Evolutionary conservation across 768 basidiomycete species (phyloP).

Genomic region (Sistotremastrum niveocremeum): DNA sequence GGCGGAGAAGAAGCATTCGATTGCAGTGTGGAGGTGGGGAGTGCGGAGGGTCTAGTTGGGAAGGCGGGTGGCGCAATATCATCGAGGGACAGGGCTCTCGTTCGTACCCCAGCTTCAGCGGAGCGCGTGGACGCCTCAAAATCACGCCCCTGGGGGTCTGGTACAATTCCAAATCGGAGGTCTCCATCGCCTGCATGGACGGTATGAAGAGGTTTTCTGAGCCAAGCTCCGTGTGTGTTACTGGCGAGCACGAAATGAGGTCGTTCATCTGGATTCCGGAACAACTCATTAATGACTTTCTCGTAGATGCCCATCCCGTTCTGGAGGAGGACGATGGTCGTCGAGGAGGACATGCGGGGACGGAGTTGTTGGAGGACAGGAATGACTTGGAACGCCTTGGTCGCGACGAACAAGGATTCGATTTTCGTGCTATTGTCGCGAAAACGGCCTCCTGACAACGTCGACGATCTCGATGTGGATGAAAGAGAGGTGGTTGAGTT

Average conservation of each 20-base stretch:
- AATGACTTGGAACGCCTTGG: conserved; percentile 61
- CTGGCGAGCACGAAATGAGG: conserved; percentile 80
- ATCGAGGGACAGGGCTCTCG: conserved; percentile 34
- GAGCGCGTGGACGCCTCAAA: conserved; percentile 44
- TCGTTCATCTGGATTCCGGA: conserved; percentile 55
- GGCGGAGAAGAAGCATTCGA: conserved; percentile 7
- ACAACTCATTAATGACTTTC: conserved; percentile 47
- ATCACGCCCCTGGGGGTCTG: conserved; percentile 47
- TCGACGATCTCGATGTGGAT: no score
- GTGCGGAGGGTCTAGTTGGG: no score
- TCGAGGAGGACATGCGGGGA: conserved; percentile 46
- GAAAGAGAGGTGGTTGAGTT: no score
- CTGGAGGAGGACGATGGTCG: conserved; percentile 85
- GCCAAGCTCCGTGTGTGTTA: conserved; percentile 69
- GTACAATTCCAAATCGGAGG: conserved; percentile 68
- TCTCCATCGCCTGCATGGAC: conserved; percentile 60
- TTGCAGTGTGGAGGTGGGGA: background rate
- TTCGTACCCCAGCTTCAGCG: conserved; percentile 16
- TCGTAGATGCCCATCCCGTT: conserved; percentile 95
- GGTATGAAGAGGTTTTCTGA: conserved; percentile 36
- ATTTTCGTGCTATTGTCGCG: conserved; percentile 28
- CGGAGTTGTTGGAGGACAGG: conserved; percentile 42
- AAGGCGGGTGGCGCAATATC: conserved; percentile 27
- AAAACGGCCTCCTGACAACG: background rate
- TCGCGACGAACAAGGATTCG: conserved; percentile 67